Conservation (phyloP, 805 yeast genomes). For the Suhomyces vadensis region DNA sequence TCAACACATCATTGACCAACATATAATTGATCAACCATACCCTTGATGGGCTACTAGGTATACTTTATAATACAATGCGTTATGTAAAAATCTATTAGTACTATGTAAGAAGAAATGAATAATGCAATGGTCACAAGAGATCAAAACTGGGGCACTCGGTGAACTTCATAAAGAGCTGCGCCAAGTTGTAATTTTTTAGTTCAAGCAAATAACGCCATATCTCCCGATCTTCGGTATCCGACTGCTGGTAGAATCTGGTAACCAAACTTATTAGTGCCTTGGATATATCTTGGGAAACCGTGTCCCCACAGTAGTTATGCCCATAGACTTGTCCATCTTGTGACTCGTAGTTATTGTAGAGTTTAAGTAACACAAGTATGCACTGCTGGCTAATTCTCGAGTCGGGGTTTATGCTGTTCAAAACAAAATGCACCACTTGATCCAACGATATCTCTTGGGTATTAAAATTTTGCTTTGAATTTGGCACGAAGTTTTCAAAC, state of each 20-base stretch:
- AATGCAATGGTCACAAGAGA: constrained; percentile 1
- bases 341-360: constrained; percentile 11
- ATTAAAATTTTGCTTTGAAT: not conserved
- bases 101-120: not conserved
- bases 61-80: not conserved
- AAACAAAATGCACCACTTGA: constrained; percentile 4
- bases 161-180: constrained; percentile 15
- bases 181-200: constrained; percentile 14
- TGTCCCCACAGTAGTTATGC: constrained; percentile 4
- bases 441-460: constrained; percentile 8
- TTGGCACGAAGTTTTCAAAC: constrained; percentile 9
- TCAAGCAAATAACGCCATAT: constrained; percentile 15
- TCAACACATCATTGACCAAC: constrained; percentile 17
- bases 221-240: constrained; percentile 7
- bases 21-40: constrained; percentile 9
- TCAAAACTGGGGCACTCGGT: constrained; percentile 11
- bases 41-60: too few species aligned
- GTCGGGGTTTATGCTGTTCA: constrained; percentile 1
- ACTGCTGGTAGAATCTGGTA: constrained; percentile 7
- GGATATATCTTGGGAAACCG: constrained; percentile 11
- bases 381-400: not conserved
- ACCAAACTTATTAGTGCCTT: constrained; percentile 10
- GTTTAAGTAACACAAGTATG: not conserved
- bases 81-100: not conserved
- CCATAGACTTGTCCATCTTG: constrained; percentile 9